Evolutionary conservation across 306 rosid genomes (phyloP).

Genomic region (Crataegus laevigata): DNA sequence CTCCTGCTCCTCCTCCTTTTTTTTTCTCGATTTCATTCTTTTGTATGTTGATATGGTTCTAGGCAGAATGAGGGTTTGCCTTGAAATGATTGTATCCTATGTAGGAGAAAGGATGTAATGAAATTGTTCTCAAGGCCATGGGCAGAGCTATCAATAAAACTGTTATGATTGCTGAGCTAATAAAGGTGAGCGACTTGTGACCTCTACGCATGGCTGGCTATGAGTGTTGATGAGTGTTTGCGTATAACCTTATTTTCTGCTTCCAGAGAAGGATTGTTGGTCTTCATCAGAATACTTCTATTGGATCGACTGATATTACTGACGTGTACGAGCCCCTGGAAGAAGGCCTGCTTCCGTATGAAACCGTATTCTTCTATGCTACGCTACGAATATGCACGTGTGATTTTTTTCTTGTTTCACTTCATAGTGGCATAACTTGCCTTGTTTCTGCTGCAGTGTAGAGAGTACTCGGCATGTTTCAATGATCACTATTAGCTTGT

Average conservation of each 20-base stretch:
- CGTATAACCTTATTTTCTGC: background rate
- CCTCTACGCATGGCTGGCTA: background rate
- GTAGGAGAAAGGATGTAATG: slow-evolving; percentile 71
- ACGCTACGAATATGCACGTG: background rate
- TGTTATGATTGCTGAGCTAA: slow-evolving; percentile 78
- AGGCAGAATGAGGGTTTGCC: background rate
- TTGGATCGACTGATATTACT: slow-evolving; percentile 81
- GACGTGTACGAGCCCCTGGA: slow-evolving; percentile 89
- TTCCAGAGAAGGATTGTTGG: slow-evolving; percentile 80
- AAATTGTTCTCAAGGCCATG: slow-evolving; percentile 81
- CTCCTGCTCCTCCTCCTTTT: too few species aligned
- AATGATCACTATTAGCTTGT: slow-evolving; percentile 72
- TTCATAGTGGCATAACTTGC: slow-evolving; percentile 3
- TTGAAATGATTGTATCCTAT: slow-evolving; percentile 4
- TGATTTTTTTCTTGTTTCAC: background rate
- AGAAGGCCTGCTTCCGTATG: slow-evolving; percentile 94
- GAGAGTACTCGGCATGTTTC: slow-evolving; percentile 94
- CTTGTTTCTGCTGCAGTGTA: slow-evolving; percentile 41
- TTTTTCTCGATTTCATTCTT: background rate
- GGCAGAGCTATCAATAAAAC: slow-evolving; percentile 90
- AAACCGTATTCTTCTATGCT: slow-evolving; percentile 6
- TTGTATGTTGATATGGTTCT: background rate
- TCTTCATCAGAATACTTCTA: slow-evolving; percentile 63
- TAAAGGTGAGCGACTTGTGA: slow-evolving; percentile 48
- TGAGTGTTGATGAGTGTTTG: background rate